Evolutionary conservation across 495 filamentous ascomycete species (phyloP).

Genomic region (Delitschia confertaspora): DNA sequence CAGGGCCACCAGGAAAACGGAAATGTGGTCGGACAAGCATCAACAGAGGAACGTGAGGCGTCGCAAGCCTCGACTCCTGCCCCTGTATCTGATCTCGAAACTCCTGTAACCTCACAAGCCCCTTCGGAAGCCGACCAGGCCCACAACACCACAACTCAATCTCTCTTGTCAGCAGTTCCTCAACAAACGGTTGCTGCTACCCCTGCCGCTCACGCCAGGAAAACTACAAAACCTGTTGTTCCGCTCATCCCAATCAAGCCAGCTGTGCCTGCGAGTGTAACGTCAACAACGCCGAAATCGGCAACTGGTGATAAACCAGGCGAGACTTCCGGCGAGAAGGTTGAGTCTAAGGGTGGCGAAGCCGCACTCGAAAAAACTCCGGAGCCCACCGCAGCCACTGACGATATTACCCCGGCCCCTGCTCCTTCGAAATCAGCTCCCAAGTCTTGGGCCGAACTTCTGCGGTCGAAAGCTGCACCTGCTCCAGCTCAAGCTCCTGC

Average conservation of each 20-base stretch:
- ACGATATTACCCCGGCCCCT: slow-evolving; percentile 34
- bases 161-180: slow-evolving; percentile 34
- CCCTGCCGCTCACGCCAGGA: slow-evolving; percentile 34
- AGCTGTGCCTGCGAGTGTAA: slow-evolving; percentile 40
- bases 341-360: slow-evolving; percentile 31
- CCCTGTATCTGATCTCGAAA: slow-evolving; percentile 50
- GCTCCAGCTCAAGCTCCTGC: slow-evolving; percentile 24
- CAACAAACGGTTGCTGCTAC: slow-evolving; percentile 20
- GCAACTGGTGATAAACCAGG: slow-evolving; percentile 31
- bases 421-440: slow-evolving; percentile 40
- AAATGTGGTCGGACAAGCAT: slow-evolving; percentile 30
- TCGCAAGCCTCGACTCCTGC: slow-evolving; percentile 34
- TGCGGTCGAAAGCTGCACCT: slow-evolving; percentile 44
- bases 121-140: slow-evolving; percentile 58
- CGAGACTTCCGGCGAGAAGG: too few relatives aligned
- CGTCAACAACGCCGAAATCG: slow-evolving; percentile 41
- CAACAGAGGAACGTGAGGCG: slow-evolving; percentile 33
- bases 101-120: slow-evolving; percentile 56
- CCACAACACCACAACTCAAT: slow-evolving; percentile 63
- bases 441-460: slow-evolving; percentile 72
- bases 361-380: slow-evolving; percentile 24
- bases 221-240: slow-evolving; percentile 42
- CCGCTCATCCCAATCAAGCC: slow-evolving; percentile 63
- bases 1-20: slow-evolving; percentile 27
- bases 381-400: slow-evolving; percentile 30